Conservation (phyloP, 2,329 filamentous ascomycete genomes). For the Pyricularia sp. region DNA sequence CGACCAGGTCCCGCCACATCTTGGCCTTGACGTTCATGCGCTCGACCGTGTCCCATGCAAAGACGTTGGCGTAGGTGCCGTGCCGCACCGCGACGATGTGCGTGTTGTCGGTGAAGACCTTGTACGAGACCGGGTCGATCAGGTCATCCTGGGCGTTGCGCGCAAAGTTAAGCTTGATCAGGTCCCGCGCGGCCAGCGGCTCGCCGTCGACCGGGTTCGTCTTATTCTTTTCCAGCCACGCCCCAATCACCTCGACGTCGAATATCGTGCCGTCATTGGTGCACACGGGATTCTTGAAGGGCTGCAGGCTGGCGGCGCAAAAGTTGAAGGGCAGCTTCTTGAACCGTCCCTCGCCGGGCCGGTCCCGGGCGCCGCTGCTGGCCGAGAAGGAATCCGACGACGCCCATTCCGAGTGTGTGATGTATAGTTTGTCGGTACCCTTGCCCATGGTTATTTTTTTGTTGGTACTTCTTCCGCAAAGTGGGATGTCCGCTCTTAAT, state of each 20-base stretch:
- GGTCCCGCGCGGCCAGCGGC: slow-evolving; percentile 67
- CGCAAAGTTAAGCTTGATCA: slow-evolving; percentile 85
- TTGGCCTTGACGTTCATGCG: slow-evolving; percentile 94
- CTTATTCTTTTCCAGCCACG: slow-evolving; percentile 83
- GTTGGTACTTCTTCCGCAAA: neutral
- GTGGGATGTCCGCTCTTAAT: neutral
- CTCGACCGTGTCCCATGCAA: slow-evolving; percentile 92
- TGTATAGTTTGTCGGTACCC: slow-evolving; percentile 53
- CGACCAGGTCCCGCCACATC: slow-evolving; percentile 86
- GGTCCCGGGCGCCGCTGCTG: slow-evolving; percentile 55
- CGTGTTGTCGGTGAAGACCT: slow-evolving; percentile 96
- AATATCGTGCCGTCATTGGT: slow-evolving; percentile 82
- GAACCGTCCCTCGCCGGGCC: slow-evolving; percentile 58
- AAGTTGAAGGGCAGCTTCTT: slow-evolving; percentile 94
- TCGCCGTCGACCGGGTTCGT: slow-evolving; percentile 85
- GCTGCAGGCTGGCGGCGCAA: slow-evolving; percentile 91
- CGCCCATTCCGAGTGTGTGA: slow-evolving; percentile 97
- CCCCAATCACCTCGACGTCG: slow-evolving; percentile 86
- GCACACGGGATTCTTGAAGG: slow-evolving; percentile 91
- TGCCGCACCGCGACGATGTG: slow-evolving; percentile 84
- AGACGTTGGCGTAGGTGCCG: slow-evolving; percentile 83
- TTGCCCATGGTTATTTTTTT: slow-evolving; percentile 30
- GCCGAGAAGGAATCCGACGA: slow-evolving; percentile 83
- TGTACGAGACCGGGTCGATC: slow-evolving; percentile 94
- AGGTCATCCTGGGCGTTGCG: slow-evolving; percentile 85